Evolutionary conservation across 2,329 filamentous ascomycete genomes (phyloP).

Genomic region (Fusarium sulawesiense): DNA sequence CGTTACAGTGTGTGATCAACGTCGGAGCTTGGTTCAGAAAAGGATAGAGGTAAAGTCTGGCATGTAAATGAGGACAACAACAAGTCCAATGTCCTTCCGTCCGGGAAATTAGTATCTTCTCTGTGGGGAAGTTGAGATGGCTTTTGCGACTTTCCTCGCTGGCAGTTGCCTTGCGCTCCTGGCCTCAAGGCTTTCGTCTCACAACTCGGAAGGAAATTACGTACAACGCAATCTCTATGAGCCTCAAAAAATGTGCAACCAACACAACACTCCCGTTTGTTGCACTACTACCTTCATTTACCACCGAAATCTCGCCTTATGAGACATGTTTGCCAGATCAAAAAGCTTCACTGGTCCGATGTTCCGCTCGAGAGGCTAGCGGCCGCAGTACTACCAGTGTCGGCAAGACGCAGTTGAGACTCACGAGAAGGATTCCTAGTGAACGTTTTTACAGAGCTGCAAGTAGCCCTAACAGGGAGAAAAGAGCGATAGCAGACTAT

Average conservation of each 20-base stretch:
- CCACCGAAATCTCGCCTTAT: slow-evolving; percentile 8
- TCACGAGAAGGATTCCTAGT: not conserved
- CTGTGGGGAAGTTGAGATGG: too few species aligned
- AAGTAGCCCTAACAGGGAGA: rapidly evolving
- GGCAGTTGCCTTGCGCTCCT: not conserved
- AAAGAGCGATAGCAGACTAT: rapidly evolving
- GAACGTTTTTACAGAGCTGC: rapidly evolving
- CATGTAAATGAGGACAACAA: not conserved
- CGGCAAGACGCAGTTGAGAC: not conserved
- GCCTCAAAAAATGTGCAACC: not conserved
- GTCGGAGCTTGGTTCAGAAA: rapidly evolving
- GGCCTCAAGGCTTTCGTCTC: not conserved
- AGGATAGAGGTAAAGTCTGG: too few species aligned
- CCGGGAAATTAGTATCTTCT: not conserved
- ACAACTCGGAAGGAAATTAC: not conserved
- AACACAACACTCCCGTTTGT: not conserved
- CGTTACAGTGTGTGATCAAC: not conserved
- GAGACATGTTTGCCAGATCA: not conserved
- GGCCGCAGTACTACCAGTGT: not conserved
- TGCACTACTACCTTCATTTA: not conserved
- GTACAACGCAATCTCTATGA: not conserved
- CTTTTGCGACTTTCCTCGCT: not conserved
- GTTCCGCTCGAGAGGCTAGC: not conserved
- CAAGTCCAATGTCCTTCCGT: rapidly evolving
- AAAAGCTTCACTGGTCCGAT: not conserved